Percentiles rank a stretch among this genome's conserved stretches.
These are phyloP conservation scores for Ophiocordyceps sinensis DNA, from an alignment of 2,329 filamentous ascomycete genomes.

Conservation along the genomic window DNA sequence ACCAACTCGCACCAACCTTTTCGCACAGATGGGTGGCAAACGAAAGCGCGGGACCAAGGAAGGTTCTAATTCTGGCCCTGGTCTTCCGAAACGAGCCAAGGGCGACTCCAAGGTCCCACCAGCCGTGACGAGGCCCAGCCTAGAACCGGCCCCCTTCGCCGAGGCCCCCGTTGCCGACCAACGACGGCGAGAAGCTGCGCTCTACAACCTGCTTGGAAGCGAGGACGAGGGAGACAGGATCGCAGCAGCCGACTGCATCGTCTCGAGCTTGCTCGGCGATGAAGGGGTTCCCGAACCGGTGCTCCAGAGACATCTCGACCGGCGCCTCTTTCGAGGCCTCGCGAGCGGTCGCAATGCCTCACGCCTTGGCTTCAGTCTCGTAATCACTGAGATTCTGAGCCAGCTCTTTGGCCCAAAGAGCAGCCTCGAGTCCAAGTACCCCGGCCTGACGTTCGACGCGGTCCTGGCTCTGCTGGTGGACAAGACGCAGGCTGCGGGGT, in stretches of 20 bases:
- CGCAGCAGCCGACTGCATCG: slow-evolving; percentile 41
- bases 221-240: slow-evolving; percentile 42
- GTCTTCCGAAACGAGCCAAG: slow-evolving; percentile 17
- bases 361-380: slow-evolving; percentile 76
- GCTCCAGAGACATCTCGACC: slow-evolving; percentile 44
- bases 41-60: slow-evolving; percentile 12
- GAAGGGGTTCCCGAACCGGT: slow-evolving; percentile 36
- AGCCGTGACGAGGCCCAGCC: slow-evolving; percentile 11
- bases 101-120: slow-evolving; percentile 9
- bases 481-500: slow-evolving; percentile 38
- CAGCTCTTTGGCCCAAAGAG: slow-evolving; percentile 47
- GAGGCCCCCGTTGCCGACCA: slow-evolving; percentile 37
- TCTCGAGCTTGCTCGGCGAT: slow-evolving; percentile 37
- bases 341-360: slow-evolving; percentile 84
- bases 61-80: background rate
- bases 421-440: slow-evolving; percentile 31
- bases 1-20: background rate
- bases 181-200: slow-evolving; percentile 39
- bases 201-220: slow-evolving; percentile 48
- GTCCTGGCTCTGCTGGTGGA: slow-evolving; percentile 37
- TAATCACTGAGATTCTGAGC: slow-evolving; percentile 65
- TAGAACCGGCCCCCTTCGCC: slow-evolving; percentile 30
- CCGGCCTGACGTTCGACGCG: slow-evolving; percentile 39
- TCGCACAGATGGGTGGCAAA: slow-evolving; percentile 16
- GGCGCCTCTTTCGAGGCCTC: slow-evolving; percentile 69